phyloP scores from a whole-genome alignment of 1,139 yeast genomes.

The Protomyces gravidus region DNA sequence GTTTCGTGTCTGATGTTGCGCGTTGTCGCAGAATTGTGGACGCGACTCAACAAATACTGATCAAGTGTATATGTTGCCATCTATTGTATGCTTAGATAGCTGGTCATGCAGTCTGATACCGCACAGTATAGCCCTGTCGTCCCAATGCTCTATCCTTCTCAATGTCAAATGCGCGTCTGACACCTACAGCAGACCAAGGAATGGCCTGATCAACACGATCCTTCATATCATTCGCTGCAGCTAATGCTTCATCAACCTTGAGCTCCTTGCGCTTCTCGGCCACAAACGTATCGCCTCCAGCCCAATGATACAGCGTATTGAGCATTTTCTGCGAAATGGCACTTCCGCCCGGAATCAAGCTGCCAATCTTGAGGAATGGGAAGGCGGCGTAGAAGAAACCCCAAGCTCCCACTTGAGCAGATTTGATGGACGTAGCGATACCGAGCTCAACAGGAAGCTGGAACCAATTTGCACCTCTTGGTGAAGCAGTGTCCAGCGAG shows the following conservation, averaged over 20 bases:
- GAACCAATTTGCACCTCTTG: slow-evolving; percentile 18
- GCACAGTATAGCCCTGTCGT: slow-evolving; percentile 16
- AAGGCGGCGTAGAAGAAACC: slow-evolving; percentile 25
- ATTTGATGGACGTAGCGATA: slow-evolving; percentile 8
- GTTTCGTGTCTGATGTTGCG: too few relatives aligned
- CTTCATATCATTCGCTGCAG: slow-evolving; percentile 14
- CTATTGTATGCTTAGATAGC: neutral
- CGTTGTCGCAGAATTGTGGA: neutral
- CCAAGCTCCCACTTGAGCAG: slow-evolving; percentile 25
- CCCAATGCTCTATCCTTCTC: slow-evolving; percentile 14
- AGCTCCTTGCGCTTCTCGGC: slow-evolving; percentile 8
- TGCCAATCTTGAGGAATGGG: slow-evolving; percentile 23
- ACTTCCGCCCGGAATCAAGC: slow-evolving; percentile 17
- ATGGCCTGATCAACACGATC: slow-evolving; percentile 22
- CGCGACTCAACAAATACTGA: neutral
- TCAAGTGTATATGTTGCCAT: too few relatives aligned
- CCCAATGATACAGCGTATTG: slow-evolving; percentile 20
- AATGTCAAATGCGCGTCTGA: slow-evolving; percentile 24
- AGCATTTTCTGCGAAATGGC: slow-evolving; percentile 10
- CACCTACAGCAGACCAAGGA: slow-evolving; percentile 27
- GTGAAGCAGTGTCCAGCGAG: slow-evolving; percentile 18
- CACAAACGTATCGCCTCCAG: slow-evolving; percentile 17
- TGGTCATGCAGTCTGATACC: neutral
- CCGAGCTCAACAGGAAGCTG: slow-evolving; percentile 20
- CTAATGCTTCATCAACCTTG: slow-evolving; percentile 18